Evolutionary conservation across 129 eudicot species (phyloP).

Genomic region (Deinandra increscens): DNA sequence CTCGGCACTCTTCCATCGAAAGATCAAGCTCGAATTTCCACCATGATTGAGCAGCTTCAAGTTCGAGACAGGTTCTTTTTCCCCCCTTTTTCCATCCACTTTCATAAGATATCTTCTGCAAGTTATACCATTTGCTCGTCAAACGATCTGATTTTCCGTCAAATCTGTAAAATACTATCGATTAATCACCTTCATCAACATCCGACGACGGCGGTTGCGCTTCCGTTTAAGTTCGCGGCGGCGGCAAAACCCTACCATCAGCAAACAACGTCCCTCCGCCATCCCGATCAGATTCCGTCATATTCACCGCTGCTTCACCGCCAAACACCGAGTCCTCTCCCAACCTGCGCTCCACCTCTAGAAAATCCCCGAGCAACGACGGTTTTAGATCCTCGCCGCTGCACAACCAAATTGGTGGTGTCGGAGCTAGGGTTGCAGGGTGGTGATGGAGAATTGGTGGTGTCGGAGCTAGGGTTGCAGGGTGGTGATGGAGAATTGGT

Average conservation of each 20-base stretch:
- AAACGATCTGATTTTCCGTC: not conserved
- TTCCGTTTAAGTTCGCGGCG: slow-evolving; percentile 16
- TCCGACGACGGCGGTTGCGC: slow-evolving; percentile 38
- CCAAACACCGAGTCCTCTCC: slow-evolving; percentile 52
- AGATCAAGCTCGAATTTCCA: slow-evolving; percentile 58
- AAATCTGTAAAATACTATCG: not conserved
- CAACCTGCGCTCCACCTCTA: slow-evolving; percentile 76
- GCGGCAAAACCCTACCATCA: slow-evolving; percentile 77
- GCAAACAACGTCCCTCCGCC: slow-evolving; percentile 58
- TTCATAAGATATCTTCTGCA: not conserved
- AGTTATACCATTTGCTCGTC: not conserved
- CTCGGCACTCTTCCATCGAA: slow-evolving; percentile 56
- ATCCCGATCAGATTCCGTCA: slow-evolving; percentile 24
- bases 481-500: too few species aligned
- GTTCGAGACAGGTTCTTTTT: slow-evolving; percentile 69
- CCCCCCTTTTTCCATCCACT: not conserved
- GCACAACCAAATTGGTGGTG: too few species aligned
- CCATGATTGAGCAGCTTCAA: slow-evolving; percentile 86
- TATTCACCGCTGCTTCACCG: slow-evolving; percentile 36
- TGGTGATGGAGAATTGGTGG: too few species aligned
- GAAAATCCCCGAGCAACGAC: slow-evolving; percentile 68
- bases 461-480: too few species aligned
- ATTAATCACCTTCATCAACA: slow-evolving; percentile 31
- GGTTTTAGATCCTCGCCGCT: slow-evolving; percentile 53
- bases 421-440: too few species aligned